These are phyloP conservation scores for Metschnikowia aberdeeniae DNA, from an alignment of 805 yeast species.

Conservation along the genomic window DNA sequence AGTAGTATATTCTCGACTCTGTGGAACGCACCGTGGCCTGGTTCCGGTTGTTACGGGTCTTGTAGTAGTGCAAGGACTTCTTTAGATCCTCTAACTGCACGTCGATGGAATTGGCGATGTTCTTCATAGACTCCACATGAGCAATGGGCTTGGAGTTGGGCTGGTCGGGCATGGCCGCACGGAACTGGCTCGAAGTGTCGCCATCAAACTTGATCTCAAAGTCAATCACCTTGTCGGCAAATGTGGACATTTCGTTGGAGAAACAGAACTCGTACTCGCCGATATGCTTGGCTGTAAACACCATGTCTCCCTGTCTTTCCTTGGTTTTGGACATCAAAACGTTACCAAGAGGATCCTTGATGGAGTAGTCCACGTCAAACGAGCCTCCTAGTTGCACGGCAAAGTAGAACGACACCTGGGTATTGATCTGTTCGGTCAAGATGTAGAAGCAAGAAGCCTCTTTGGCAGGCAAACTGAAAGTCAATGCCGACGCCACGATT, in stretches of 20 bases:
- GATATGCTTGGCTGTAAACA: conserved; percentile 54
- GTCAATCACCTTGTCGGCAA: conserved; percentile 79
- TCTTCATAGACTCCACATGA: conserved; percentile 49
- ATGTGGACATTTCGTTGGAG: conserved; percentile 73
- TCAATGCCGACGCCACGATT: conserved; percentile 55
- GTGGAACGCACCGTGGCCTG: conserved; percentile 83
- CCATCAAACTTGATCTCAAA: conserved; percentile 64
- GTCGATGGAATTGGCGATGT: conserved; percentile 56
- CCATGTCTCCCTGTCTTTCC: conserved; percentile 77
- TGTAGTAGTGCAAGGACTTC: conserved; percentile 71
- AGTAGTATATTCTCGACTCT: conserved; percentile 71
- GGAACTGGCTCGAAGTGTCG: conserved; percentile 38
- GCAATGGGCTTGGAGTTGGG: conserved; percentile 48
- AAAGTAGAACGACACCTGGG: conserved; percentile 70
- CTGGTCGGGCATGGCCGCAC: conserved; percentile 57
- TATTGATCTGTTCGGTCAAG: conserved; percentile 54
- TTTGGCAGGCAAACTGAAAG: conserved; percentile 71
- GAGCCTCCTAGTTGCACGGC: conserved; percentile 81
- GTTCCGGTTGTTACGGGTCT: conserved; percentile 86
- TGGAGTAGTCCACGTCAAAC: conserved; percentile 71
- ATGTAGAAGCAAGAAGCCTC: conserved; percentile 70
- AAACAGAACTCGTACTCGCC: conserved; percentile 92
- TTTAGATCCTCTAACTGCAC: conserved; percentile 52
- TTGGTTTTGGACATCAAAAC: conserved; percentile 51
- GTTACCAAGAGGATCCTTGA: conserved; percentile 55